Base-by-base conservation (phyloP, 306 rosid genomes). In the Ziziphus jujuba region DNA sequence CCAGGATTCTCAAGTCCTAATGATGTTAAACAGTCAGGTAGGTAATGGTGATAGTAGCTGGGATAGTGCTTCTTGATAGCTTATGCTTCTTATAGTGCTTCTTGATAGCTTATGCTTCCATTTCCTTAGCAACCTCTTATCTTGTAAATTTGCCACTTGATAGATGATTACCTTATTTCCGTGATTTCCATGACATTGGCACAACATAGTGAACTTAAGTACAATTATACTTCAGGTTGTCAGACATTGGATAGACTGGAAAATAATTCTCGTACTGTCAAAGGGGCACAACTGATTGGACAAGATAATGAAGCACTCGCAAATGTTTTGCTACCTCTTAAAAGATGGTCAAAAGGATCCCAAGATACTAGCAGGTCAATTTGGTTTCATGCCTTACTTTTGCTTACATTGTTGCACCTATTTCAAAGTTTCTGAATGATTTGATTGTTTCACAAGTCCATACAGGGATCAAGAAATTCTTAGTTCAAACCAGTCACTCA, bases 291-390 rank as follows among this genome's bases (percentile, higher is more conserved):
- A 72, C 44, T 79, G 73, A 86, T 93, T 69, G 82, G 89, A 57
- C 90, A 88, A 82, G 97, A 93, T 58, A 83, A 69, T 74, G 95
- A 93, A 79, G 90, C 96, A 33, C 63, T 88, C 68, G 78, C 82
- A 56, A 83, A 86, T 65, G 72, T 93, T 81, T 80, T 93, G 67
- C 71, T 76, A 36, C 96, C 87, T 10, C 72, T 93, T 50, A 87
- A 78, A 73, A 82, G 74, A 77, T 90, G 97, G 90, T 80, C 88
- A 6, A 78, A 77, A 68, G 87, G 87, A 78, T 82, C 93, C 44
- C 79, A 74, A 63, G 70, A 79, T 72, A 61, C 77, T 43, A 70
- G 80, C 91, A 80, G 91, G 98, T 90, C 71, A 61, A 59, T 45
- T 65, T 38, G 67, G 53, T 55, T 64, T 33, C 50, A 58, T 55